Conservation (phyloP, 2,329 filamentous ascomycete species). For the Septoria linicola region DNA sequence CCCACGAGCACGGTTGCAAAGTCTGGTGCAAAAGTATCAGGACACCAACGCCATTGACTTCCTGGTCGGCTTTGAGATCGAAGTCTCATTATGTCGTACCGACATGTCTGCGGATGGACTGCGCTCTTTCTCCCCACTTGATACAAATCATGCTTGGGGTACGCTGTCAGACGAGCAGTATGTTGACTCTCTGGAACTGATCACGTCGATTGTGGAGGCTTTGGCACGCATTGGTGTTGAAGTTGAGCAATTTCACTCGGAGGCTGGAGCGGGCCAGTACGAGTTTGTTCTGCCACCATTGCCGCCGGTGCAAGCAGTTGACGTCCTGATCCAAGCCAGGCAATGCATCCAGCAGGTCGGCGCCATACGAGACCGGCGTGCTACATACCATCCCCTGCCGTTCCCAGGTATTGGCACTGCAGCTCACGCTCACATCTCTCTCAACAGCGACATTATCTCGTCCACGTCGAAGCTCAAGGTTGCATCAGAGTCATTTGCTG, state of each 20-base stretch:
- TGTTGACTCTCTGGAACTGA: constrained; percentile 55
- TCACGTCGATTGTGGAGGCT: constrained; percentile 64
- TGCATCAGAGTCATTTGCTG: constrained; percentile 62
- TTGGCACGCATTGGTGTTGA: constrained; percentile 63
- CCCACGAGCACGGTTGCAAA: constrained; percentile 52
- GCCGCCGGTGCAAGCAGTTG: constrained; percentile 65
- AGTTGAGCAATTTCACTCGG: constrained; percentile 72
- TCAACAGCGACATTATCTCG: constrained; percentile 48
- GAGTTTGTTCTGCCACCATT: constrained; percentile 69
- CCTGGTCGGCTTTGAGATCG: constrained; percentile 76
- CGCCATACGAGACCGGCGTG: constrained; percentile 60
- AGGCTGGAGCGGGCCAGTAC: constrained; percentile 72
- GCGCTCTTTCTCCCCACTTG: constrained; percentile 46
- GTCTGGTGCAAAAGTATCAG: constrained; percentile 54
- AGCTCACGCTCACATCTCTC: constrained; percentile 68
- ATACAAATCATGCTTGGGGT: constrained; percentile 69
- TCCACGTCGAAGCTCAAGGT: constrained; percentile 30
- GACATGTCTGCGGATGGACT: not conserved
- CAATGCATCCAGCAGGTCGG: constrained; percentile 68
- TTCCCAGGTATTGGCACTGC: constrained; percentile 62
- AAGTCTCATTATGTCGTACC: constrained; percentile 64
- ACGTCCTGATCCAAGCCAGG: constrained; percentile 67
- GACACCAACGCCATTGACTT: constrained; percentile 57
- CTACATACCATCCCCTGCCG: constrained; percentile 74
- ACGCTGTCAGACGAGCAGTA: constrained; percentile 63